A percentile compares a stretch with the other conserved stretches of the same genome.
Evolutionary conservation across 2,329 filamentous ascomycete species (phyloP).

Genomic region (Aspergillus sp.): DNA sequence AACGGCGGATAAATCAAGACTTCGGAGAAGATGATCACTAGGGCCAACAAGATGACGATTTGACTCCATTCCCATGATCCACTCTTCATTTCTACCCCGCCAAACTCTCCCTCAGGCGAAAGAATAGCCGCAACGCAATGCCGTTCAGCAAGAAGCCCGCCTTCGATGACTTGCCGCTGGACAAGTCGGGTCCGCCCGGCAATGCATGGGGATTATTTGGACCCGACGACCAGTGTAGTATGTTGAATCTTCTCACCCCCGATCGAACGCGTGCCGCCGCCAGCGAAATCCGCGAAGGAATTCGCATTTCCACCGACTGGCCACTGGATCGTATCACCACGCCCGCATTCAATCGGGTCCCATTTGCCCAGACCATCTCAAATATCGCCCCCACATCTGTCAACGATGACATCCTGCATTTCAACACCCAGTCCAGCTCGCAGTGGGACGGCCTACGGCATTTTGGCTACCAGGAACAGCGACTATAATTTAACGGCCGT

Average conservation of each 20-base stretch:
- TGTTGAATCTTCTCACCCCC: neutral
- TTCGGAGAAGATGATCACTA: neutral
- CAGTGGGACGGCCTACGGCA: constrained; percentile 5
- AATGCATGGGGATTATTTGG: neutral
- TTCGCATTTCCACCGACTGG: neutral
- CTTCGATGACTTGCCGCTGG: neutral
- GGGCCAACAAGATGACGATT: no score
- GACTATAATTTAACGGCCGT: neutral
- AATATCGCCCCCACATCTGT: neutral
- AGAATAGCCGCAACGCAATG: neutral
- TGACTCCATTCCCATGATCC: no score
- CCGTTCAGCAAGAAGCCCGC: neutral
- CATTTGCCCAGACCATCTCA: neutral
- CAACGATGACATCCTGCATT: neutral
- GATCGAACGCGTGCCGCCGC: neutral
- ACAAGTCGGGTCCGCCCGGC: neutral
- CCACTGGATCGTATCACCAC: neutral
- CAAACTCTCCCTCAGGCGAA: neutral
- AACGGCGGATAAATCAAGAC: neutral
- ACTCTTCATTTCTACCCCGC: no score
- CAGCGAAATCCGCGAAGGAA: neutral
- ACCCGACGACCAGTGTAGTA: neutral
- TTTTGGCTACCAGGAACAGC: neutral
- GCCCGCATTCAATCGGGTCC: neutral
- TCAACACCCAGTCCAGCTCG: neutral